Base-by-base conservation (phyloP, 106 monocot species). In the Narthecium ossifragum region DNA sequence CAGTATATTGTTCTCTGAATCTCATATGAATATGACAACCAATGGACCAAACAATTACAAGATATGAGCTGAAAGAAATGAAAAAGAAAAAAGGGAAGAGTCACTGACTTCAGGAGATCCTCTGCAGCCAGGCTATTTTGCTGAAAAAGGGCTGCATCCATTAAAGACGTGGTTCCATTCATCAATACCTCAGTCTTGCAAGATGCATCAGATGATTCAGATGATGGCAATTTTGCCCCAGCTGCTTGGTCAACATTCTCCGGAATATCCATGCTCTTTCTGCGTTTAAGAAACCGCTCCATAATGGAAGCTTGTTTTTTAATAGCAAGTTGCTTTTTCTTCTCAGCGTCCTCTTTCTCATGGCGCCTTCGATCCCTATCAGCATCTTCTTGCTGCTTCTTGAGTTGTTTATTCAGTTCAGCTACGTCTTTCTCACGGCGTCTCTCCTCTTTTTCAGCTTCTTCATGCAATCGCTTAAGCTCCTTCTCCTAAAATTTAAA, bases 271-370 rank as follows among this genome's bases (percentile, higher is more conserved):
- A n/a, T n/a, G n/a, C n/a, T 43, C 34, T 76, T 84, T 39, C 63
- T 75, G 11, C 59, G 47, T 41, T 84, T 91, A 29, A 98, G 81
- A 81, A 98, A 91, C 17, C 84, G 66, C 63, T 98, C 74, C 98
- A 98, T 90, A 18, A 98, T 65, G 37, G 74, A 70, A 53, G 87
- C 98, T 69, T 98, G 98, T 56, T 88, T 98, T 32, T 82, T 66
- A 27, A 91, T 46, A 12, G 63, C 59, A 25, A 72, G 51, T 62
- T 78, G 71, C 53, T 78, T 71, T 55, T 80, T 86, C 26, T 78
- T 15, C 60, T 84, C 71, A 71, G 66, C 64, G 56, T 76, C 85
- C 73, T 90, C 86, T 65, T 93, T 93, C 38, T 85, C 85, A 46
- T 71, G 70, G 6, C 70, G 73, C 63, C 82, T 88, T 55, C 65